Percentiles rank a stretch among this genome's conserved stretches.
These are phyloP conservation scores for Sequoia sempervirens DNA, from an alignment of 75 land plant genomes.

Conservation along the genomic window DNA sequence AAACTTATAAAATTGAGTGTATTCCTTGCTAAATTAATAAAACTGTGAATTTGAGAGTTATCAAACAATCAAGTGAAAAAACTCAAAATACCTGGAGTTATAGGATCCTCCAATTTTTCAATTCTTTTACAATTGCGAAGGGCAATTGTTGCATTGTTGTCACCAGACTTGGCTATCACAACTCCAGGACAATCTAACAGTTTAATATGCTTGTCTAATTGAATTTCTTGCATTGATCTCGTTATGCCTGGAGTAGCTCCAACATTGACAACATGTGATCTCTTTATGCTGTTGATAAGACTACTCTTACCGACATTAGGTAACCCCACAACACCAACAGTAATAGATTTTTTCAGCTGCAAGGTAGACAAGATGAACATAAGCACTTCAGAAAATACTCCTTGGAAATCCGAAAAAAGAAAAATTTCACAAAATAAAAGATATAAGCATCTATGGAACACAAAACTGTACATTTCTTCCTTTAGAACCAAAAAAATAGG, in stretches of 20 bases:
- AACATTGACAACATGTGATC: constrained; percentile 84
- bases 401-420: not conserved
- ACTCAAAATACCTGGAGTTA: constrained; percentile 63
- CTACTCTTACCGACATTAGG: constrained; percentile 99
- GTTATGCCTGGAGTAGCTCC: constrained; percentile 96
- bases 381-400: not conserved
- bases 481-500: not conserved
- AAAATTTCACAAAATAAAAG: not conserved
- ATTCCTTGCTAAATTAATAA: not conserved
- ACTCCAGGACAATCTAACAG: constrained; percentile 98
- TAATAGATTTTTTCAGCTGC: constrained; percentile 87
- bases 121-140: constrained; percentile 91
- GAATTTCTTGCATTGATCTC: constrained; percentile 94
- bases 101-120: constrained; percentile 83
- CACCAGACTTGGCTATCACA: constrained; percentile 72
- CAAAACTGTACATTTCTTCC: not conserved
- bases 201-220: constrained; percentile 92
- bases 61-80: not conserved
- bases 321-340: constrained; percentile 92
- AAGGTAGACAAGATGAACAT: not conserved
- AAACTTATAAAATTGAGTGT: not conserved
- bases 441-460: not conserved
- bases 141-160: constrained; percentile 64
- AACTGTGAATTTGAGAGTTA: not conserved
- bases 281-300: constrained; percentile 81